Evolutionary conservation across 345 rosid genomes (phyloP).

Genomic region (Eucalyptus viminalis): DNA sequence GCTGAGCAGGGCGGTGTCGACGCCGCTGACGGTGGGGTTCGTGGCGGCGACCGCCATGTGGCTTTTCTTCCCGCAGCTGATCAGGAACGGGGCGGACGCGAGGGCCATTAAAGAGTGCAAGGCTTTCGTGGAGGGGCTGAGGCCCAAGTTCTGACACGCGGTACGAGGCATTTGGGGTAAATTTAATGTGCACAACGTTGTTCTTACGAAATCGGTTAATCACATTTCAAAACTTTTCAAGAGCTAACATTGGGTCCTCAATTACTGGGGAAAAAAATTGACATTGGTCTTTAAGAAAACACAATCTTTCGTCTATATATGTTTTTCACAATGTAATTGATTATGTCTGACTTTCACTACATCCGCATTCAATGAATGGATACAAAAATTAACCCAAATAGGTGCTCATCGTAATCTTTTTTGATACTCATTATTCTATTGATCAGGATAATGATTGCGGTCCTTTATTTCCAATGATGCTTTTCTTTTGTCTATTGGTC

Average conservation of each 20-base stretch:
- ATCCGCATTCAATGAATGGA: background rate
- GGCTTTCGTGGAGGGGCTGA: background rate
- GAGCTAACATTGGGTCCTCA: background rate
- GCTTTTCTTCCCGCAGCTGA: constrained; percentile 13
- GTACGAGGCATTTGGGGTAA: background rate
- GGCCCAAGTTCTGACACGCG: background rate
- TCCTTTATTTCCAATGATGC: background rate
- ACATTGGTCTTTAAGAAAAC: background rate
- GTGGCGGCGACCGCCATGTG: constrained; percentile 4
- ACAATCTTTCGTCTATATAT: background rate
- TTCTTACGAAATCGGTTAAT: background rate
- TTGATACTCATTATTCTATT: background rate
- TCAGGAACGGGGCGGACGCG: background rate
- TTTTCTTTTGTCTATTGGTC: background rate
- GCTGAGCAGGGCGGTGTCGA: constrained; percentile 1
- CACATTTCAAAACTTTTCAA: background rate
- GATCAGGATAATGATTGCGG: background rate
- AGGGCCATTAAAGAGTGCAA: background rate
- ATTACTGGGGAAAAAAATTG: background rate
- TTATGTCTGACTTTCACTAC: background rate
- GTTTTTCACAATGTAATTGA: background rate
- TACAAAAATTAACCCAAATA: background rate
- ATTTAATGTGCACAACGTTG: background rate
- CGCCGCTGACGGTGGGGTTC: constrained; percentile 11
- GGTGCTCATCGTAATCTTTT: background rate